Conservation (phyloP, 2,329 filamentous ascomycete species). For the Botrytis fabae region DNA sequence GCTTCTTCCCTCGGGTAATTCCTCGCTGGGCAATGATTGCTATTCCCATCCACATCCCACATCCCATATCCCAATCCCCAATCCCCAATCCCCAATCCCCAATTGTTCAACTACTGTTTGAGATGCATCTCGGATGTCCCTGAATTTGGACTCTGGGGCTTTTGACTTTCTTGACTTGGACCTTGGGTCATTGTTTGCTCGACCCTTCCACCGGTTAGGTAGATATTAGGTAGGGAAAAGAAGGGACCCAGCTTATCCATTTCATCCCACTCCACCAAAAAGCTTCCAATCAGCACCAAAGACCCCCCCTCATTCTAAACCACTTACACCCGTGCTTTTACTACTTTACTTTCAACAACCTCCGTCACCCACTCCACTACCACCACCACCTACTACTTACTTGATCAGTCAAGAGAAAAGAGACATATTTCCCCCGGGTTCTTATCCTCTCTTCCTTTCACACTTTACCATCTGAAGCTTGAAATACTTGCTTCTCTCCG, state of each 20-base stretch:
- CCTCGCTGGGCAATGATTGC: not conserved
- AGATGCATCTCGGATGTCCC: not conserved
- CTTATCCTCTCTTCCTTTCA: not conserved
- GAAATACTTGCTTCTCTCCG: not conserved
- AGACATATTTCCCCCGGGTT: not conserved
- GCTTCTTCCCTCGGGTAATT: not conserved
- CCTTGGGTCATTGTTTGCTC: not conserved
- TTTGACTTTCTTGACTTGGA: too few relatives aligned
- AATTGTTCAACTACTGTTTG: not conserved
- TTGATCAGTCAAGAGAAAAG: not conserved
- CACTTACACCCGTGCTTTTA: not conserved
- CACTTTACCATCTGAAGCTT: not conserved
- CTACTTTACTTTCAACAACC: not conserved
- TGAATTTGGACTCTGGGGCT: not conserved
- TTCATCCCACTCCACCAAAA: not conserved
- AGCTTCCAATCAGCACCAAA: slow-evolving; percentile 6
- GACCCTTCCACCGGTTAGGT: not conserved
- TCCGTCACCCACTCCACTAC: not conserved
- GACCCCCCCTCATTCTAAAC: slow-evolving; percentile 2
- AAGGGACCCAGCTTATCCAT: slow-evolving; percentile 4
- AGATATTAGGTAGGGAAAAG: not conserved
- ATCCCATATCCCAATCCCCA: not conserved
- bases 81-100: too few relatives aligned
- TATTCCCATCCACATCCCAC: too few relatives aligned
- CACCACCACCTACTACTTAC: too few relatives aligned